A percentile compares a stretch with the other conserved stretches of the same genome.
phyloP scores from a whole-genome alignment of 371 early-diverging fungal genomes.

The Phascolomyces articulosus region DNA sequence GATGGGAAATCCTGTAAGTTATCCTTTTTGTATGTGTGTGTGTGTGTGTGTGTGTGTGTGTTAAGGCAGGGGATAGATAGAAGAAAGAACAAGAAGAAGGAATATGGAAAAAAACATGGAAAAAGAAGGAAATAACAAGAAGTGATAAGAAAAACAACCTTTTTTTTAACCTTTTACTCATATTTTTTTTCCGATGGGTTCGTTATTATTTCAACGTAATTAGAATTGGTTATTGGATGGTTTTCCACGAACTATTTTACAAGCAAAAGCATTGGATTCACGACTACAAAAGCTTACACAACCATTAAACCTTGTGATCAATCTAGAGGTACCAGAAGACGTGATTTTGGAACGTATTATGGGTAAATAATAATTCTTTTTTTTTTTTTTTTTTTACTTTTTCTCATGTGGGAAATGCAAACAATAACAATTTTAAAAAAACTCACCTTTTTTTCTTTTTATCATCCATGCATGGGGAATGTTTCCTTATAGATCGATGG shows the following conservation, averaged over 20 bases:
- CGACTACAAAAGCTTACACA: conserved; percentile 57
- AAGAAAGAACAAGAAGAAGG: too few relatives aligned
- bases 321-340: conserved; percentile 90
- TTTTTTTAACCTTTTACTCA: not conserved
- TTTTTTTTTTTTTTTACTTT: not conserved
- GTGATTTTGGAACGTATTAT: conserved; percentile 91
- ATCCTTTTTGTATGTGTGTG: not conserved
- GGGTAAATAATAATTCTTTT: conserved; percentile 43
- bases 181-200: too few relatives aligned
- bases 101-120: not conserved
- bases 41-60: too few relatives aligned
- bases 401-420: not conserved
- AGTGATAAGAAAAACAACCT: not conserved
- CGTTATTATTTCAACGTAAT: too few relatives aligned
- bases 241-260: conserved; percentile 91
- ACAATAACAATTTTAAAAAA: not conserved
- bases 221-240: conserved; percentile 94
- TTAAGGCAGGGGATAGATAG: too few relatives aligned
- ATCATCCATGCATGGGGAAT: not conserved
- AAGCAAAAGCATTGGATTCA: conserved; percentile 82
- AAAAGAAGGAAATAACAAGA: not conserved
- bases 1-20: conserved; percentile 47
- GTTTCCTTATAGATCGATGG: conserved; percentile 75
- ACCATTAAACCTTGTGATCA: conserved; percentile 84
- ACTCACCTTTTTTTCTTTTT: not conserved